A percentile compares a stretch with the other conserved stretches of the same genome.
Evolutionary conservation across 1,139 yeast species (phyloP).

Genomic region (Nakaseomyces uthaithaninus): DNA sequence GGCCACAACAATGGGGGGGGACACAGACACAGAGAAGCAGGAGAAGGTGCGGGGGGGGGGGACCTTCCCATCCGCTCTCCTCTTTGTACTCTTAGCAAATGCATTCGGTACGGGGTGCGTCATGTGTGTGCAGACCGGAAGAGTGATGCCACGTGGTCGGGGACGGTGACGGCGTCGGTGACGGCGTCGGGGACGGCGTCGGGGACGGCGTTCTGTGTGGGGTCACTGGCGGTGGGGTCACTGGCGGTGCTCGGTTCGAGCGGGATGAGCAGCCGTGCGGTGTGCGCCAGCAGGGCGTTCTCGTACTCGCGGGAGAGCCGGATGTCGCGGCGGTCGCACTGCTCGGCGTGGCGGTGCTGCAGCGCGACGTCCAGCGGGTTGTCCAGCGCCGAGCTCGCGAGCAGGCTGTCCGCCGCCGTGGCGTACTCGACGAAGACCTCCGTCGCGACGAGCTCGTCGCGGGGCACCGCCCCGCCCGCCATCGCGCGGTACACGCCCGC

Average conservation of each 20-base stretch:
- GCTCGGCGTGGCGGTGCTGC: not conserved
- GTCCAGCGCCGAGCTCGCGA: constrained; percentile 5
- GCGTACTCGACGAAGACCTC: not conserved
- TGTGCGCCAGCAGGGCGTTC: constrained; percentile 1
- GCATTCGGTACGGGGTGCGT: no score
- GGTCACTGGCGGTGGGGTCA: not conserved
- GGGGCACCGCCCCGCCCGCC: not conserved
- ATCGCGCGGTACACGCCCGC: not conserved
- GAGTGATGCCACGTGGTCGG: no score
- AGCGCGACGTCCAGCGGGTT: constrained; percentile 3
- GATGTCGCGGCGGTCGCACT: not conserved
- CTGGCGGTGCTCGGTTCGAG: not conserved
- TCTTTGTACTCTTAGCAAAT: no score
- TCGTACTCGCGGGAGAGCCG: not conserved
- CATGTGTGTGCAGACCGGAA: no score
- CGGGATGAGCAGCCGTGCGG: not conserved
- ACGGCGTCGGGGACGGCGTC: constrained; percentile 1
- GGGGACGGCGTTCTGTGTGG: not conserved
- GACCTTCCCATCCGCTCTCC: no score
- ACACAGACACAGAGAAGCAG: no score
- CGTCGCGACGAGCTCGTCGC: not conserved
- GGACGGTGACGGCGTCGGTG: no score
- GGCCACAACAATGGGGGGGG: no score
- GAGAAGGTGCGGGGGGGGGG: no score
- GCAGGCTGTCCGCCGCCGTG: not conserved